Percentiles rank a stretch among this genome's conserved stretches.
These are phyloP conservation scores for Globisporangium viniferum DNA, from an alignment of 352 stramenopile species.

Conservation along the genomic window DNA sequence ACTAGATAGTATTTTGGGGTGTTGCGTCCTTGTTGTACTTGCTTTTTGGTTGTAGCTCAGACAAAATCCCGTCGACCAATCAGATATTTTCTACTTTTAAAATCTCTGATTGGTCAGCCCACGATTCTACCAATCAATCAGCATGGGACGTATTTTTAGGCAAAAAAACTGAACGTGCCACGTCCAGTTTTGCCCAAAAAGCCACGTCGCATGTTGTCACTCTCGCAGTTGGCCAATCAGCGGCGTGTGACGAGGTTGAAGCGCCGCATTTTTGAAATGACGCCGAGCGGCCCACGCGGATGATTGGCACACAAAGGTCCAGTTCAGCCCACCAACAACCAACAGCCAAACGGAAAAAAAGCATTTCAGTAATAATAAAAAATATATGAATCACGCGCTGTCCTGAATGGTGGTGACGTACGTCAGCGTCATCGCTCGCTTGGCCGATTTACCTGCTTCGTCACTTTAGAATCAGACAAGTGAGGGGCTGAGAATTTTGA, in stretches of 20 bases:
- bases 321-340: background rate
- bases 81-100: too few species aligned
- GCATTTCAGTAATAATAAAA: too few species aligned
- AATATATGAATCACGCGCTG: too few species aligned
- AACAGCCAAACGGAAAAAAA: background rate
- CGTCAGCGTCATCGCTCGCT: background rate
- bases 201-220: constrained; percentile 12
- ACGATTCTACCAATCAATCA: too few species aligned
- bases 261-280: background rate
- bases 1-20: too few species aligned
- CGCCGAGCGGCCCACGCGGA: background rate
- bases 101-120: too few species aligned
- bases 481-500: background rate
- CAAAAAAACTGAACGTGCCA: too few species aligned
- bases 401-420: background rate
- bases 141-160: too few species aligned
- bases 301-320: background rate
- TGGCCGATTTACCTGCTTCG: background rate
- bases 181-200: background rate
- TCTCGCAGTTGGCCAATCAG: background rate
- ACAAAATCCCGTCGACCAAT: too few species aligned
- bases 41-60: too few species aligned
- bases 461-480: background rate
- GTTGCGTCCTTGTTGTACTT: too few species aligned
- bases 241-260: constrained; percentile 2